These are phyloP conservation scores for Tilletiopsis washingtonensis DNA, from an alignment of 1,284 basidiomycete genomes.

Conservation along the genomic window DNA sequence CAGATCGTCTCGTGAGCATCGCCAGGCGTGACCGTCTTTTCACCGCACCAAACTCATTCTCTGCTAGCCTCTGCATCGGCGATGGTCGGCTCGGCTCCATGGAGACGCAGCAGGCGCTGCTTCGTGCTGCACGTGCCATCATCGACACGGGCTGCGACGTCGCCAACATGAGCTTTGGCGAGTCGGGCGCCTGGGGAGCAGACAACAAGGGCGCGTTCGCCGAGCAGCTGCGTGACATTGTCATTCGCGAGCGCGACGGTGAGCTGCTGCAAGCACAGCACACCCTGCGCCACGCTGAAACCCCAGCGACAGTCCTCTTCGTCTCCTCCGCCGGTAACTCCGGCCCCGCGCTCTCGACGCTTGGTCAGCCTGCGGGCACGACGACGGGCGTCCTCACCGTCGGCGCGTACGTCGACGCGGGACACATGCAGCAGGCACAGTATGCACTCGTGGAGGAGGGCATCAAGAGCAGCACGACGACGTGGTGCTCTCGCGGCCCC, in stretches of 20 bases:
- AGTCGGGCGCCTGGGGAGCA: conserved; percentile 42
- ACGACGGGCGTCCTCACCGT: conserved; percentile 45
- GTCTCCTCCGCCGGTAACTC: conserved; percentile 44
- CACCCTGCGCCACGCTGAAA: too few relatives aligned
- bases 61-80: conserved; percentile 17
- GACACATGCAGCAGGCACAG: conserved; percentile 47
- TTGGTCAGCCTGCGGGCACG: conserved; percentile 46
- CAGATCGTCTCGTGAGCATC: too few relatives aligned
- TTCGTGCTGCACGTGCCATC: conserved; percentile 47
- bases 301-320: too few relatives aligned
- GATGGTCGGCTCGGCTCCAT: conserved; percentile 24
- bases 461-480: conserved; percentile 43
- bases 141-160: conserved; percentile 45
- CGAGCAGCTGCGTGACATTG: conserved; percentile 31
- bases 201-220: conserved; percentile 47
- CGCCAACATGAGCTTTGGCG: conserved; percentile 48
- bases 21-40: too few relatives aligned
- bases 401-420: conserved; percentile 46
- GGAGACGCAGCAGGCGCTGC: conserved; percentile 47
- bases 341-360: conserved; percentile 47
- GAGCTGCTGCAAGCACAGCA: too few relatives aligned
- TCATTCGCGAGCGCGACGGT: conserved; percentile 40
- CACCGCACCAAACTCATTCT: too few relatives aligned
- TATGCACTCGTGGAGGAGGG: conserved; percentile 46
- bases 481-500: conserved; percentile 48